Evolutionary conservation across 2,329 filamentous ascomycete genomes (phyloP).

Genomic region (Colletotrichum sp.): DNA sequence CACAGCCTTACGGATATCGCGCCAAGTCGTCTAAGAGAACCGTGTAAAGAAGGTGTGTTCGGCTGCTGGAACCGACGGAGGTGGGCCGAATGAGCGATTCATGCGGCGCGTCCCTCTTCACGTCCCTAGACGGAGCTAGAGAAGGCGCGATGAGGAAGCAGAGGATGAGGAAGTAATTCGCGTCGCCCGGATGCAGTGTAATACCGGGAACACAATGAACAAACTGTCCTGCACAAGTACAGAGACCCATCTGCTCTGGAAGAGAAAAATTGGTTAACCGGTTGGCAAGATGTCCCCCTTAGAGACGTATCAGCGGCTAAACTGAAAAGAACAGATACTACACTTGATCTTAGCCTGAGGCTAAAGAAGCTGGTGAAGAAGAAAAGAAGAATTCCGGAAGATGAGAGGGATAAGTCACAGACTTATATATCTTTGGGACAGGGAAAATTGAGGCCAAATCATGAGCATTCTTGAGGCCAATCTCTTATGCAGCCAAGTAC

Average conservation of each 20-base stretch:
- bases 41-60: neutral
- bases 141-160: neutral
- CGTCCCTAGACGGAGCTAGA: neutral
- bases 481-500: neutral
- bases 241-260: neutral
- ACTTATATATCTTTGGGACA: neutral
- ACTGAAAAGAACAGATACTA: conserved; percentile 6
- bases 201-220: neutral
- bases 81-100: neutral
- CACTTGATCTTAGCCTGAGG: conserved; percentile 23
- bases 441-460: neutral
- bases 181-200: conserved; percentile 2
- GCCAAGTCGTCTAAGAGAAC: neutral
- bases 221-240: neutral
- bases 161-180: neutral
- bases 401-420: neutral
- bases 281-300: neutral
- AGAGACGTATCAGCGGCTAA: neutral
- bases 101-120: neutral
- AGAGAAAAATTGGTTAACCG: neutral
- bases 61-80: neutral
- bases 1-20: neutral
- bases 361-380: conserved; percentile 24
- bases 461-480: neutral
- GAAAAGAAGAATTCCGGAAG: conserved; percentile 6